A percentile compares a stretch with the other conserved stretches of the same genome.
These are phyloP conservation scores for Chytriomyces confervae DNA, from an alignment of 192 early-diverging fungal genomes.

Conservation along the genomic window DNA sequence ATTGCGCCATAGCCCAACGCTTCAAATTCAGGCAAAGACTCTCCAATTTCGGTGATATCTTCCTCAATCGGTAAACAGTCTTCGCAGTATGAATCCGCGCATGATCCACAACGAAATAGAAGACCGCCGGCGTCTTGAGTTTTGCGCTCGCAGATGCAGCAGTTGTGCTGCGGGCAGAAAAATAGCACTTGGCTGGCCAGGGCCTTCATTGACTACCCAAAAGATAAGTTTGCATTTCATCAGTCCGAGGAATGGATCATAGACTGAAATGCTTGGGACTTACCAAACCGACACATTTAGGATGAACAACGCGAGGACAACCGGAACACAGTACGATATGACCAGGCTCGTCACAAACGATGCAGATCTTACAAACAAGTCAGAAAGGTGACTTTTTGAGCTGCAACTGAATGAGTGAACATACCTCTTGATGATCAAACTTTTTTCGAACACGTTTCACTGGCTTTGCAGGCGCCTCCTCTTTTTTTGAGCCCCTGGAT, in stretches of 20 bases:
- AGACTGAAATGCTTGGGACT: no score
- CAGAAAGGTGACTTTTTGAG: background rate
- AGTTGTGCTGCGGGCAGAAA: slow-evolving; percentile 45
- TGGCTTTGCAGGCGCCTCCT: slow-evolving; percentile 1
- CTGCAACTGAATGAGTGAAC: background rate
- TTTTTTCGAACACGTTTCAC: slow-evolving; percentile 28
- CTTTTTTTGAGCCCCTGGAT: background rate
- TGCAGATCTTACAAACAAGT: slow-evolving; percentile 17
- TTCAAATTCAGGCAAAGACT: slow-evolving; percentile 36
- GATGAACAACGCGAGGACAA: slow-evolving; percentile 33
- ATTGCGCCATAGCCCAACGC: slow-evolving; percentile 40
- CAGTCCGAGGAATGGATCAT: background rate
- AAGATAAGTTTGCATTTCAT: background rate
- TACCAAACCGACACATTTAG: slow-evolving; percentile 27
- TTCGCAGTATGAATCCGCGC: slow-evolving; percentile 46
- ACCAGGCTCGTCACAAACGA: slow-evolving; percentile 33
- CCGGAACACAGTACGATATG: slow-evolving; percentile 27
- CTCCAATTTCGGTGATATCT: slow-evolving; percentile 41
- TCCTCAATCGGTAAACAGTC: slow-evolving; percentile 43
- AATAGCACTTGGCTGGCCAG: slow-evolving; percentile 23
- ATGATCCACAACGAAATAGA: slow-evolving; percentile 50
- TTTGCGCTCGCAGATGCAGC: slow-evolving; percentile 39
- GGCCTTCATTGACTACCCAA: slow-evolving; percentile 5
- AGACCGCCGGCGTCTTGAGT: slow-evolving; percentile 48
- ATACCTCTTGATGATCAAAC: slow-evolving; percentile 27